Base-by-base conservation (phyloP, 2,329 filamentous ascomycete genomes). In the Atkinsonella texensis region DNA sequence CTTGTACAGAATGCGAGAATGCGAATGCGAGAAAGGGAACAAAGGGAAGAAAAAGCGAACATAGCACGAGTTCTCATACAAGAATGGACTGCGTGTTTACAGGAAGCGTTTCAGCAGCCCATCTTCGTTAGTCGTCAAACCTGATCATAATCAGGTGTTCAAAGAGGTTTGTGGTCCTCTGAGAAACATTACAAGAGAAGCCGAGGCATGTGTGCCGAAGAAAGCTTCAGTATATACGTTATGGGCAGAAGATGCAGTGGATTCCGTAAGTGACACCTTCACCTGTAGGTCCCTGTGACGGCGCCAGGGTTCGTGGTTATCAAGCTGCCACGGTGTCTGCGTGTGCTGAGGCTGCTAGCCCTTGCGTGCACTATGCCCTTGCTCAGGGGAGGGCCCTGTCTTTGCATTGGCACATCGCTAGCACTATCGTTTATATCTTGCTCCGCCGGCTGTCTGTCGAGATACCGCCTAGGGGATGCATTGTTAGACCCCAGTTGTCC, bases 241-340 rank as follows among this genome's bases (percentile, higher is more conserved):
- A 60, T 58, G 60, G 52, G 63, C 61, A 55, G 63, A 52, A 61
- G 57, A 48, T 60, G 55, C 53, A 54, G 56, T 47, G 48, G 43
- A 5, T 39, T 55, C 57, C 54, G 56, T 64, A 55, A 59, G 64
- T 56, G 58, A 60, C 60, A 60, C 58, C 56, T 53, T 72, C 63
- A 77, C 65, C 74, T 68, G 62, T 75, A 76, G 52, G 65, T 62
- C 55, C 70, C 67, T 13, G 69, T 66, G 38, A 70, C 64, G 52
- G 69, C 65, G 17, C 68, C 65, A 32, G 74, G 70, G 44, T 52
- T 56, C 43, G 61, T 54, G 17, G 58, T 56, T 48, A 60, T 57
- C 51, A 65, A 66, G 57, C 69, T 72, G 51, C 73, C 71, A 50
- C 74, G 70, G 48, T 69, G 70, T 49, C 69, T 61, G 57, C 71